phyloP scores from a whole-genome alignment of 2,329 filamentous ascomycete species.

The Cryphonectria japonica region DNA sequence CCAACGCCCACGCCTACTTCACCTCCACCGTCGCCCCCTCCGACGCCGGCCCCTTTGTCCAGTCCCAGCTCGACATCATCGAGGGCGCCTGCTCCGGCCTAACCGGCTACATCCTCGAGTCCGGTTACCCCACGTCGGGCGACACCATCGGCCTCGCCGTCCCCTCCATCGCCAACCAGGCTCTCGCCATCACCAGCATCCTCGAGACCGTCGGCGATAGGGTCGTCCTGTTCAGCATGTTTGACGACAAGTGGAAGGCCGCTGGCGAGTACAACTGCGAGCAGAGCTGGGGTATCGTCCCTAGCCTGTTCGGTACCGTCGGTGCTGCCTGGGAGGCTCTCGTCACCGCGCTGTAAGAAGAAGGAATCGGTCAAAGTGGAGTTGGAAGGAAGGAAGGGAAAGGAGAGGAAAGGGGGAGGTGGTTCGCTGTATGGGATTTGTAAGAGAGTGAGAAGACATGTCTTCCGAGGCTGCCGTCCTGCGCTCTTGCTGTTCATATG shows the following conservation, averaged over 20 bases:
- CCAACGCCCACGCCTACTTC: conserved; percentile 96
- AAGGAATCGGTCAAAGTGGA: not conserved
- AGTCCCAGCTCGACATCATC: conserved; percentile 72
- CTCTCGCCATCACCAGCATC: conserved; percentile 72
- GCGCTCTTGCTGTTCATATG: not conserved
- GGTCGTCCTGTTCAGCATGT: conserved; percentile 80
- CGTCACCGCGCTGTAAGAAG: conserved; percentile 1
- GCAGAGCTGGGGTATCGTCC: conserved; percentile 73
- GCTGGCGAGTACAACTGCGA: conserved; percentile 73
- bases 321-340: conserved; percentile 18
- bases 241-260: conserved; percentile 82
- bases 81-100: conserved; percentile 70
- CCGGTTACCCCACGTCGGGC: conserved; percentile 82
- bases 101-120: conserved; percentile 82
- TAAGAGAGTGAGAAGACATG: not conserved
- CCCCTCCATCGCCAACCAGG: conserved; percentile 70
- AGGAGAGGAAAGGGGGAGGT: not conserved
- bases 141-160: conserved; percentile 72
- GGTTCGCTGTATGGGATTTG: not conserved
- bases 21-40: conserved; percentile 67
- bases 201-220: conserved; percentile 65
- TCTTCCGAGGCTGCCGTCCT: not conserved
- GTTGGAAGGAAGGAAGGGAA: not conserved
- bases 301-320: conserved; percentile 48
- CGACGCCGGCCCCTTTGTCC: conserved; percentile 76